Conservation (phyloP, 495 filamentous ascomycete species). For the Jackrogersella multiformis region DNA sequence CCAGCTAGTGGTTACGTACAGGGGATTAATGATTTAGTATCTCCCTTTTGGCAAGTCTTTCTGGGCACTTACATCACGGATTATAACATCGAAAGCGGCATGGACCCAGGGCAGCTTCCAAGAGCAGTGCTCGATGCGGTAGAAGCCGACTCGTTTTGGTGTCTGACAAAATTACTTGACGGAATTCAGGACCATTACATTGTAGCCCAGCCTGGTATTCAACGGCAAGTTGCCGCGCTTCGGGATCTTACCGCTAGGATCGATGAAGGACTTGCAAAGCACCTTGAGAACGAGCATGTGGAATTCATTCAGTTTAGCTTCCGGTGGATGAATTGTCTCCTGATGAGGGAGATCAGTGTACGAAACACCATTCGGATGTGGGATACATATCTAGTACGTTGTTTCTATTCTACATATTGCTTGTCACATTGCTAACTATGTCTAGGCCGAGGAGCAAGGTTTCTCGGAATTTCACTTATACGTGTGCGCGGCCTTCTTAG, state of each 20-base stretch:
- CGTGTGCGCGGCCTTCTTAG: constrained; percentile 97
- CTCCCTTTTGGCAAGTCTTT: constrained; percentile 98
- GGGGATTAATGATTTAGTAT: constrained; percentile 97
- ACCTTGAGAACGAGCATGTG: constrained; percentile 87
- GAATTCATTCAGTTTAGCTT: constrained; percentile 99
- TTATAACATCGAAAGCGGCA: constrained; percentile 87
- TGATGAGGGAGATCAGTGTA: constrained; percentile 97
- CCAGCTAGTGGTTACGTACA: constrained; percentile 98
- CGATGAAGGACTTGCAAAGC: constrained; percentile 82
- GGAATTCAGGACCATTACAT: constrained; percentile 99
- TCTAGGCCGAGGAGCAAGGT: constrained; percentile 93
- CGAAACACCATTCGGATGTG: constrained; percentile 98
- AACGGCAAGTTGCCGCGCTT: constrained; percentile 87
- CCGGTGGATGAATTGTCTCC: constrained; percentile 98
- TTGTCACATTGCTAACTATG: constrained; percentile 1
- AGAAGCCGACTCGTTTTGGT: constrained; percentile 98
- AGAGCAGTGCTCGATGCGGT: constrained; percentile 93
- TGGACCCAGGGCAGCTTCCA: constrained; percentile 95
- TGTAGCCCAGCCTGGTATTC: constrained; percentile 94
- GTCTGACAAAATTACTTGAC: constrained; percentile 92
- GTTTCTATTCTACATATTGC: neutral
- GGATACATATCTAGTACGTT: constrained; percentile 94
- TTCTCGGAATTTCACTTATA: constrained; percentile 98
- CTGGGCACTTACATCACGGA: constrained; percentile 93
- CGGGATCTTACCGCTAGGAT: constrained; percentile 90